Evolutionary conservation across 345 rosid genomes (phyloP).

Genomic region (Boechera stricta): DNA sequence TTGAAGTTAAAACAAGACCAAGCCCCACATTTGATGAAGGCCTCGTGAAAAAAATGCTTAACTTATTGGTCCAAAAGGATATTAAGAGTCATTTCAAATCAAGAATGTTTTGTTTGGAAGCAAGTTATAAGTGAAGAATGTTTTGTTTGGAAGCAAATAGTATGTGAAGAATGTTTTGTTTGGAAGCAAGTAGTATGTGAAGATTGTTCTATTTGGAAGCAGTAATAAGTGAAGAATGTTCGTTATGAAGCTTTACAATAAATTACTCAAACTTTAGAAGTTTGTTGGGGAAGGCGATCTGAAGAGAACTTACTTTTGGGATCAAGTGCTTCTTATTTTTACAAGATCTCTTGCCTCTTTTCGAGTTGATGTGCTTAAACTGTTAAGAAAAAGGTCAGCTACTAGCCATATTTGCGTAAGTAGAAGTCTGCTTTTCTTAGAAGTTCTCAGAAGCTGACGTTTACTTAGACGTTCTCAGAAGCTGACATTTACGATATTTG

Average conservation of each 20-base stretch:
- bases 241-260: conserved; percentile 59
- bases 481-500: conserved; percentile 49
- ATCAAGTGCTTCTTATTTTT: conserved; percentile 73
- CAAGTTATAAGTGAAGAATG: conserved; percentile 48
- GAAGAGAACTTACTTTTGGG: conserved; percentile 61
- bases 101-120: conserved; percentile 33
- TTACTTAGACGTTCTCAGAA: conserved; percentile 52
- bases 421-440: conserved; percentile 52
- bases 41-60: conserved; percentile 59
- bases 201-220: conserved; percentile 51
- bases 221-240: conserved; percentile 48
- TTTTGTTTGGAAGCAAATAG: conserved; percentile 36
- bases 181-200: conserved; percentile 45
- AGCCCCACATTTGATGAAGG: conserved; percentile 89
- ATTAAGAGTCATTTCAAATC: conserved; percentile 57
- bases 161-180: conserved; percentile 52
- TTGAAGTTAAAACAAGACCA: conserved; percentile 95
- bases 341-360: conserved; percentile 83
- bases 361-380: conserved; percentile 76
- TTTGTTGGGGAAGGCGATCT: conserved; percentile 64
- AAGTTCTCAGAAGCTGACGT: conserved; percentile 50
- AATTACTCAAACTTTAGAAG: conserved; percentile 72
- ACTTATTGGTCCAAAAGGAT: conserved; percentile 63
- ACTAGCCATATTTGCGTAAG: conserved; percentile 55
- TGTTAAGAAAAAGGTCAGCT: conserved; percentile 72